Evolutionary conservation across 2,329 filamentous ascomycete genomes (phyloP), one percentile per base, ranked within the genome.

Genomic region (Phialophora chinensis): DNA sequence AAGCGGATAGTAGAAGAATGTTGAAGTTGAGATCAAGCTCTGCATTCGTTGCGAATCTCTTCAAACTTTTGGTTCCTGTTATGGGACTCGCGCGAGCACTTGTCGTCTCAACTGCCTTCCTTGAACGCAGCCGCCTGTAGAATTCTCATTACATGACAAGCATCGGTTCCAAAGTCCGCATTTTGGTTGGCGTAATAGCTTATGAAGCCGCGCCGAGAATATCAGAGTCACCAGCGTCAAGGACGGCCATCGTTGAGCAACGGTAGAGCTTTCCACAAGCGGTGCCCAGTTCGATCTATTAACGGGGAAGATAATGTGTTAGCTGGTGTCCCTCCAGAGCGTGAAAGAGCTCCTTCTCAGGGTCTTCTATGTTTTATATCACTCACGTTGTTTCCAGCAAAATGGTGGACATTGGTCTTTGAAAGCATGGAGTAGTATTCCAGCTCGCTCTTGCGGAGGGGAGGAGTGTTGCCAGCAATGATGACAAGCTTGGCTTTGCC

Each of bases 401-500:
- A 98, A 88, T 99, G 95, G 88, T 98, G 94, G 78, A 98, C 94
- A 73, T 91, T 89, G 77, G 90, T 92, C 90, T 98, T 71, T 53
- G 68, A 69, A 11, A 70, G 66, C 66, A 69, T 69, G 17, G 64
- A 72, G 74, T 74, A 76, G 85, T 87, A 97, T 86, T 97, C 94
- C 72, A 97, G 89, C 87, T 98, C 94, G 78, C 88, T 92, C 90
- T 98, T 99, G 83, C 94, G 90, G 77, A 99, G 91, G 82, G 95
- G 95, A 79, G 94, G 93, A 75, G 93, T 97, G 88, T 99, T 98
- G 84, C 91, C 93, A 75, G 90, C 86, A 73, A 96, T 96, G 84
- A 96, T 93, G 82, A 98, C 92, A 75, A 97, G 89, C 91, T 98
- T 98, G 82, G 95, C 95, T 90, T 97, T 98, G 83, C 94, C 93